Evolutionary conservation across 108 stramenopile genomes (phyloP), one percentile per base, ranked within the genome.

Genomic region (Discostella stelligeroides): DNA sequence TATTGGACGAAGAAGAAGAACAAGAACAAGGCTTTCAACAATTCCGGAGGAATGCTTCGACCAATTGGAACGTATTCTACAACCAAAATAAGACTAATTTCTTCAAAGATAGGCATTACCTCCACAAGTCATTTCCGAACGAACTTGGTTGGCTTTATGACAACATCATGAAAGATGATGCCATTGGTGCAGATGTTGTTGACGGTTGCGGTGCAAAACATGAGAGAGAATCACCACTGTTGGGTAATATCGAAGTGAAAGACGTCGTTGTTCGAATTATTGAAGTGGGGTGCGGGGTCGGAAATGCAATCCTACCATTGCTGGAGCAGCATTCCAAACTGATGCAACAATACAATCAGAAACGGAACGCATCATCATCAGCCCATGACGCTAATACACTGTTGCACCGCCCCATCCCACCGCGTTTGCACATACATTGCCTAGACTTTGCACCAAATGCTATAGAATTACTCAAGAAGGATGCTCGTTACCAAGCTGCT

Each of bases 251-350:
- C n/a, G 70, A 21, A 2, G n/a, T 59, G 12, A 49, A 28, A 1
- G 51, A 51, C 1, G 58, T n/a, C 1, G 58, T n/a, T 0, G 39
- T 70, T 14, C 39, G 45, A 23, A 50, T 92, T 63, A 83, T 93
- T 9, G 96, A 96, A 78, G 77, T 96, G 47, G 96, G 96, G 17
- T 93, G 96, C 72, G 96, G 96, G 6, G 92, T 93, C 9, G 96
- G 96, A n/a, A 93, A 91, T 63, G 88, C 91, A 14, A 50, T 90
- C 38, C 63, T 91, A 28, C 94, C 94, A 12, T 62, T 92, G 59
- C 43, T 88, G 38, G 78, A 79, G 51, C 76, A 73, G 38, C 72
- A 78, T 60, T 66, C 65, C n/a, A 34, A 50, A 34, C 56, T 62
- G 14, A 46, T 68, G 47, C 29, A 67, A 23, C 38, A 66, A 74